Evolutionary conservation across 83 land plant species (phyloP).

Genomic region (Picea abies): DNA sequence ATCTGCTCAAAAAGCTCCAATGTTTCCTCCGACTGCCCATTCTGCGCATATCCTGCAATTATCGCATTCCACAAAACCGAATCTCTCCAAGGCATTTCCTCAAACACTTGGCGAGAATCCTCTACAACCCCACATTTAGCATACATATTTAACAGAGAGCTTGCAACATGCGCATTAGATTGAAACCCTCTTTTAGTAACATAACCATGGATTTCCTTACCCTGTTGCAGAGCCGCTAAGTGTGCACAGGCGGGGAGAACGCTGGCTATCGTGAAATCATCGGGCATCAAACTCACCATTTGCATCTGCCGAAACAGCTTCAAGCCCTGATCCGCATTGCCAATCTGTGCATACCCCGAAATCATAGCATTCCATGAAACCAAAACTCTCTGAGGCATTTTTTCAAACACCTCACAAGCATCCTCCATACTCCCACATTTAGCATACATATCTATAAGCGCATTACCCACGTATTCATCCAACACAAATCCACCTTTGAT

Average conservation of each 20-base stretch:
- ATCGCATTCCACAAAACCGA: conserved; percentile 24
- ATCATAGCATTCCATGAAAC: conserved; percentile 72
- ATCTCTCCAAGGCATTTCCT: conserved; percentile 24
- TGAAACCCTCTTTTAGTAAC: conserved; percentile 15
- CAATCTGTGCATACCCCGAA: conserved; percentile 52
- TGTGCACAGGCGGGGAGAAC: conserved; percentile 44
- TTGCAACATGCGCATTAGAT: conserved; percentile 14
- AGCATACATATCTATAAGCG: conserved; percentile 17
- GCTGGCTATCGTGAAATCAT: conserved; percentile 32
- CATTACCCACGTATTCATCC: background rate
- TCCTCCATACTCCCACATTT: conserved; percentile 20
- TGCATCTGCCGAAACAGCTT: conserved; percentile 43
- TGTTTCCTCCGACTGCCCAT: conserved; percentile 21
- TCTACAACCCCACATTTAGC: conserved; percentile 19
- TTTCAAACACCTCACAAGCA: conserved; percentile 23
- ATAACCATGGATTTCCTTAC: conserved; percentile 27
- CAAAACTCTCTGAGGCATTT: conserved; percentile 35
- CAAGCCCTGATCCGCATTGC: conserved; percentile 33
- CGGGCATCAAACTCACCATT: conserved; percentile 27
- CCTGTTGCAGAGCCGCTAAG: conserved; percentile 19
- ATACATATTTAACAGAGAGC: conserved; percentile 20
- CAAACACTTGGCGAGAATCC: conserved; percentile 23
- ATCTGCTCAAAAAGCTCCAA: conserved; percentile 17
- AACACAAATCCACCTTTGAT: background rate
- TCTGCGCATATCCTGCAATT: conserved; percentile 26